phyloP scores from a whole-genome alignment of 129 eudicot species.

The Lactuca sativa region DNA sequence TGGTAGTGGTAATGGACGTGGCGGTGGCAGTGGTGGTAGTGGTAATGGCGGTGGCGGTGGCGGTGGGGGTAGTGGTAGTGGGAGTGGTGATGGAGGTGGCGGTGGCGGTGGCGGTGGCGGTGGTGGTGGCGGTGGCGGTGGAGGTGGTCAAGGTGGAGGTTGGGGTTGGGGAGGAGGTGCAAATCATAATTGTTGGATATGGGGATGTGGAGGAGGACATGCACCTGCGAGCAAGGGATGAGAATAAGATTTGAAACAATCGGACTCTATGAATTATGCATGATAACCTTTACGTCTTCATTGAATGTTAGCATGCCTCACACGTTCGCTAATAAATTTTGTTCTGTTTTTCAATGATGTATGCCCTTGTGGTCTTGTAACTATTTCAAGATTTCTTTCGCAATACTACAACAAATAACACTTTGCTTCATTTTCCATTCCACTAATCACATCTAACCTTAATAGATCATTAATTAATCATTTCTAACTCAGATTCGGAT shows the following conservation, averaged over 20 bases:
- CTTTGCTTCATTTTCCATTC: too few relatives aligned
- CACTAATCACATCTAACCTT: too few relatives aligned
- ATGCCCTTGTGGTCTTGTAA: neutral
- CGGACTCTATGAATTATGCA: neutral
- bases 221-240: neutral
- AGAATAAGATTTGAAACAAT: neutral
- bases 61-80: neutral
- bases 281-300: neutral
- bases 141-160: constrained; percentile 13
- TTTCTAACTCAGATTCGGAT: too few relatives aligned
- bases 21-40: neutral
- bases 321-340: constrained; percentile 11
- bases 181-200: constrained; percentile 22
- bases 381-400: constrained; percentile 4
- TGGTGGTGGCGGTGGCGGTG: neutral
- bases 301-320: constrained; percentile 6
- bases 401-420: neutral
- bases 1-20: too few relatives aligned
- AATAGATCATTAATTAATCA: too few relatives aligned
- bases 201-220: constrained; percentile 26
- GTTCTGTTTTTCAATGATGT: neutral
- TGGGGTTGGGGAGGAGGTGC: constrained; percentile 30
- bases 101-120: neutral
- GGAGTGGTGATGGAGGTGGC: neutral
- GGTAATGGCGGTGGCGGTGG: neutral